Base-by-base conservation (phyloP, 805 yeast genomes). In the Ogataea naganishii region DNA sequence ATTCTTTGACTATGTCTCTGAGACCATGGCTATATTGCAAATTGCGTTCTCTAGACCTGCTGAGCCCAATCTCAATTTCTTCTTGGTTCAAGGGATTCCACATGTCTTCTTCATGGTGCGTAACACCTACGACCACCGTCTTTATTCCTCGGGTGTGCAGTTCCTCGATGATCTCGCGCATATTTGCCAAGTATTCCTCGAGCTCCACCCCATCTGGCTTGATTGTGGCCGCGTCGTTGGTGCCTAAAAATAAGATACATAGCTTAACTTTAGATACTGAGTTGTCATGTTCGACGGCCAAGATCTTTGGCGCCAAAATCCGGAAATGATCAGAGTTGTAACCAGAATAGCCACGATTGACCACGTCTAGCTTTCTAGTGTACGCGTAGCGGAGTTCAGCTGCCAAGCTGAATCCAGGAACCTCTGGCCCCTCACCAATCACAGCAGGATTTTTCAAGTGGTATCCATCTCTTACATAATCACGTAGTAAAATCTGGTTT, bases 321-420 rank as follows among this genome's bases (percentile, higher is more conserved):
- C 58, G 44, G 0, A 69, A 82, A 57, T 75, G 77, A 20, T 69
- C 66, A 0, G 81, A 56, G 45, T 65, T 80, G 53, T 78, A 82
- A 1, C 94, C 94, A 2, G 72, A 48, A 44, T 58, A 80, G 0
- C 94, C 94, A 33, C 92, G 59, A 24, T 67, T 70, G 3, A 81
- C 48, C 3, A 82, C 59, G 39, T 79, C 86, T 28, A 79, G 38
- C 45, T 60, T 66, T 23, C 89, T 62, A 2, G 61, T 51, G 44
- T 78, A 76, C 15, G 18, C n/a, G n/a, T n/a, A n/a, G n/a, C n/a
- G n/a, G n/a, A n/a, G n/a, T n/a, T n/a, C n/a, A n/a, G n/a, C n/a
- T n/a, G n/a, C n/a, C n/a, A n/a, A n/a, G n/a, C n/a, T n/a, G n/a
- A n/a, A n/a, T n/a, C n/a, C n/a, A n/a, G n/a, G n/a, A n/a, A n/a